phyloP scores from a whole-genome alignment of 2,329 filamentous ascomycete genomes.

The Didymellaceae sp. region DNA sequence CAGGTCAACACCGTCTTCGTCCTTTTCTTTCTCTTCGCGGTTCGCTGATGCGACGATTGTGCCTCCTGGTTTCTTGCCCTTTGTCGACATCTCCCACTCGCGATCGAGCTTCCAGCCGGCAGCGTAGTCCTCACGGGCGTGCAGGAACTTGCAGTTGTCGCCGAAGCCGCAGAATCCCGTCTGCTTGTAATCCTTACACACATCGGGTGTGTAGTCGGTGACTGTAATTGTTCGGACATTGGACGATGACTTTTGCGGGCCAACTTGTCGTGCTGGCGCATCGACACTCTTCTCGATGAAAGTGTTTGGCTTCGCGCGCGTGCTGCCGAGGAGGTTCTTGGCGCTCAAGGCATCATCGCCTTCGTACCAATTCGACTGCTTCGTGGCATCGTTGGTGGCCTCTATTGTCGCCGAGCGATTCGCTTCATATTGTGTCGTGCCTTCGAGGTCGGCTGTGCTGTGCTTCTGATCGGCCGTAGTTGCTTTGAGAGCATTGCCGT shows the following conservation, averaged over 20 bases:
- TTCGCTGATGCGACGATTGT: conserved; percentile 65
- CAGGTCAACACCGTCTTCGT: conserved; percentile 67
- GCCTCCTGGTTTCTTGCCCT: conserved; percentile 61
- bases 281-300: conserved; percentile 85
- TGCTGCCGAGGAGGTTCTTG: conserved; percentile 67
- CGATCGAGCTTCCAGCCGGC: conserved; percentile 94
- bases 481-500: conserved; percentile 68
- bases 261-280: conserved; percentile 72
- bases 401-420: conserved; percentile 69
- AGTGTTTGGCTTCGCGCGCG: conserved; percentile 49
- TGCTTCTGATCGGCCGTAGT: conserved; percentile 63
- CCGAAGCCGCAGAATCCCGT: conserved; percentile 71
- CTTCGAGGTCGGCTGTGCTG: conserved; percentile 44
- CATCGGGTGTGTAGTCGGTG: conserved; percentile 88
- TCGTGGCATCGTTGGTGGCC: conserved; percentile 84
- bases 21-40: conserved; percentile 49
- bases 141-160: conserved; percentile 82
- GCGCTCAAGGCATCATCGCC: conserved; percentile 56
- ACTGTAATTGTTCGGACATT: conserved; percentile 91
- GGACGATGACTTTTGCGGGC: conserved; percentile 84
- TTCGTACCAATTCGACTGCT: conserved; percentile 87
- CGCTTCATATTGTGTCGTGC: conserved; percentile 63
- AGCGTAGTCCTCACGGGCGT: conserved; percentile 79
- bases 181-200: conserved; percentile 93
- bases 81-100: conserved; percentile 88